Conservation (phyloP, 768 basidiomycete genomes). For the Lyophyllum atratum region DNA sequence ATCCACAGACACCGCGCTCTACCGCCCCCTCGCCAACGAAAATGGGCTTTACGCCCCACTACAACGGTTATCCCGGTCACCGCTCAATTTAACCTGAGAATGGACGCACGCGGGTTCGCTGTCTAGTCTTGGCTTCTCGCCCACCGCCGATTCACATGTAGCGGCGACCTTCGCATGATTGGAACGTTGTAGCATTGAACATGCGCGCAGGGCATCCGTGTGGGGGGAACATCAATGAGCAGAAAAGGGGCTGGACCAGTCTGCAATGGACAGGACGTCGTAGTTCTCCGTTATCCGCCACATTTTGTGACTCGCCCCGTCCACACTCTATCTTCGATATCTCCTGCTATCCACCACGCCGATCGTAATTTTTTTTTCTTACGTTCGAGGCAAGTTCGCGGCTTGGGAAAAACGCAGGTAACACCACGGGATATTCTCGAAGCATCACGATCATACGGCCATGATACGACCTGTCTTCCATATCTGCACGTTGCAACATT, state of each 20-base stretch:
- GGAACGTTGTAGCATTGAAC: neutral
- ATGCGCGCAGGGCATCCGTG: neutral
- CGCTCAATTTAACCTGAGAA: neutral
- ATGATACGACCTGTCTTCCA: neutral
- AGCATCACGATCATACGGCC: constrained; percentile 5
- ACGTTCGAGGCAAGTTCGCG: neutral
- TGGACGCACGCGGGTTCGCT: neutral
- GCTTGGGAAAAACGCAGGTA: neutral
- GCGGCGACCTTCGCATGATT: neutral
- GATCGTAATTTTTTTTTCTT: neutral
- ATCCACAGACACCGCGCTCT: neutral
- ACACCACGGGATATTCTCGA: neutral
- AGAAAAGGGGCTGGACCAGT: neutral
- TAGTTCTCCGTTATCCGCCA: neutral
- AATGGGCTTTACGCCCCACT: neutral
- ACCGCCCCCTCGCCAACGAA: neutral
- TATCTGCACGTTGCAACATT: constrained; percentile 16
- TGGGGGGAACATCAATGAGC: neutral
- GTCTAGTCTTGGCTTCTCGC: neutral
- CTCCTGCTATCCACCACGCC: neutral
- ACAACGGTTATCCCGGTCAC: neutral
- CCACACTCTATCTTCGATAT: neutral
- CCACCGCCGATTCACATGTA: neutral
- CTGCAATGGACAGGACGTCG: neutral
- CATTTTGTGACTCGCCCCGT: neutral